A percentile compares a stretch with the other conserved stretches of the same genome.
phyloP scores from a whole-genome alignment of 371 early-diverging fungal genomes.

The Lichtheimia ornata region DNA sequence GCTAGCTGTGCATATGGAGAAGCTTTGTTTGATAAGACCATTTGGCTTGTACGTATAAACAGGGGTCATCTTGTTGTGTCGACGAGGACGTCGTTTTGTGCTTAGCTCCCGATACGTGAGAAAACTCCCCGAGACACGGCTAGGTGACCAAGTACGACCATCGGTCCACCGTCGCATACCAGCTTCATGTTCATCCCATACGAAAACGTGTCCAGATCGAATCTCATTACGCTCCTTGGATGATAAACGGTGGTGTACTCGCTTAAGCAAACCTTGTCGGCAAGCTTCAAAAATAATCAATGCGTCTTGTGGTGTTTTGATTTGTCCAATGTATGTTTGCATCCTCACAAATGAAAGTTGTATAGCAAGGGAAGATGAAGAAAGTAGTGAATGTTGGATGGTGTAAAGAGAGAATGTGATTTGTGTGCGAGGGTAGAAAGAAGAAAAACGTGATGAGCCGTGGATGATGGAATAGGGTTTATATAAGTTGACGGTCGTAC shows the following conservation, averaged over 20 bases:
- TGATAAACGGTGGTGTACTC: constrained; percentile 71
- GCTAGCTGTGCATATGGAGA: constrained; percentile 70
- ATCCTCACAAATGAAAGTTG: constrained; percentile 27
- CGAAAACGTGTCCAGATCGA: constrained; percentile 77
- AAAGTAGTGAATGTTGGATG: not conserved
- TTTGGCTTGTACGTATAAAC: constrained; percentile 55
- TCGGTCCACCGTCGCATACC: constrained; percentile 91
- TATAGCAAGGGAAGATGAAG: constrained; percentile 22
- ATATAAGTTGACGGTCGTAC: too few relatives aligned
- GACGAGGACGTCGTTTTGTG: constrained; percentile 49
- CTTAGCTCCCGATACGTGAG: constrained; percentile 77
- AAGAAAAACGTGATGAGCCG: too few relatives aligned
- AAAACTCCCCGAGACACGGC: constrained; percentile 74
- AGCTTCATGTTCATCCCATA: constrained; percentile 83
- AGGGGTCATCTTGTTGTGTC: constrained; percentile 29
- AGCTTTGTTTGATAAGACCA: constrained; percentile 60
- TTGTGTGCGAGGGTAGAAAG: too few relatives aligned
- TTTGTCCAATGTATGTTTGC: constrained; percentile 61
- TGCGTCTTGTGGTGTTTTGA: constrained; percentile 80
- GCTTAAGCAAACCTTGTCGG: constrained; percentile 62
- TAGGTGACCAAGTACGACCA: constrained; percentile 83
- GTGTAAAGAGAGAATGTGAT: too few relatives aligned
- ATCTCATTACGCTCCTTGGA: constrained; percentile 62
- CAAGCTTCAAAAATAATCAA: constrained; percentile 82
- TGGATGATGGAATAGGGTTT: too few relatives aligned